These are phyloP conservation scores for Aspergillus panamensis DNA, from an alignment of 495 filamentous ascomycete genomes.

Conservation along the genomic window DNA sequence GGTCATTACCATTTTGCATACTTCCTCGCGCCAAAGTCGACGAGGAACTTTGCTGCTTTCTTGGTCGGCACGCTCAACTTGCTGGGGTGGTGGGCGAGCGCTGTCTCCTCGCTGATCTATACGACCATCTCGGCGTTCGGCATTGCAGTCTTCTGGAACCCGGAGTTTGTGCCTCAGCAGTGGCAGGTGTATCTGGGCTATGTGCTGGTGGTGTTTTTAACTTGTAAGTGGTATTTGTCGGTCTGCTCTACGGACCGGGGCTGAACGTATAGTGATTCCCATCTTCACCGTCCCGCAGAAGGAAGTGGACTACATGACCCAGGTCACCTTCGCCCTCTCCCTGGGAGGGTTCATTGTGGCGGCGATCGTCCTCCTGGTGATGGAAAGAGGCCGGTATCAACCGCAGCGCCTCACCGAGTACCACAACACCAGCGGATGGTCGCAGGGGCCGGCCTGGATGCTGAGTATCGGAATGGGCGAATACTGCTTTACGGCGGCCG, in stretches of 20 bases:
- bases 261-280: slow-evolving; percentile 14
- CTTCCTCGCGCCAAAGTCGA: slow-evolving; percentile 26
- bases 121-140: slow-evolving; percentile 23
- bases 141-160: slow-evolving; percentile 23
- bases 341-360: slow-evolving; percentile 19
- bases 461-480: slow-evolving; percentile 25
- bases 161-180: slow-evolving; percentile 19
- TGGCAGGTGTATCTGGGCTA: slow-evolving; percentile 32
- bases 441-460: slow-evolving; percentile 22
- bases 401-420: slow-evolving; percentile 20
- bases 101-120: slow-evolving; percentile 20
- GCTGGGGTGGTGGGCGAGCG: slow-evolving; percentile 29
- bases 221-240: slow-evolving; percentile 3
- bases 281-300: slow-evolving; percentile 17
- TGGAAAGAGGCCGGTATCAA: slow-evolving; percentile 19
- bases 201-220: slow-evolving; percentile 17
- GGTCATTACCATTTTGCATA: slow-evolving; percentile 34
- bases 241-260: neutral
- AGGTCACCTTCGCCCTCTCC: slow-evolving; percentile 21
- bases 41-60: slow-evolving; percentile 29
- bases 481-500: slow-evolving; percentile 19
- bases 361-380: slow-evolving; percentile 16
- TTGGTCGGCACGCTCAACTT: slow-evolving; percentile 28
- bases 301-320: slow-evolving; percentile 19
- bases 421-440: slow-evolving; percentile 25